Evolutionary conservation across 176 grass and related monocot species (phyloP).

Genomic region (Bromus sterilis): DNA sequence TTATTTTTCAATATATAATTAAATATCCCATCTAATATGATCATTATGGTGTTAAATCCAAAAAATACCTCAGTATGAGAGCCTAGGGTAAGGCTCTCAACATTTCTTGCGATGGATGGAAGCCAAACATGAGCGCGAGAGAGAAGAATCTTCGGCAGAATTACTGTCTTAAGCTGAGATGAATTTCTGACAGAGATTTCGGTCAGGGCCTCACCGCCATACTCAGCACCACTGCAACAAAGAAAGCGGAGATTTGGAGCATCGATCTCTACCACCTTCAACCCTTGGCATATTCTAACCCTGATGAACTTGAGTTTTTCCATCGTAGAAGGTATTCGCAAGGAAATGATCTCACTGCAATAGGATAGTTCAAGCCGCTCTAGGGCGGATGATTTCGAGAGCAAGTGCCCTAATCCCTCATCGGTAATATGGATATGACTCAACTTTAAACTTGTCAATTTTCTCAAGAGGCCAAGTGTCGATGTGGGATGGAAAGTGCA

Average conservation of each 20-base stretch:
- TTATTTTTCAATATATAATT: too few relatives aligned
- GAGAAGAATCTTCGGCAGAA: too few relatives aligned
- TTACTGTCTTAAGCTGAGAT: neutral
- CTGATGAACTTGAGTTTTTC: too few relatives aligned
- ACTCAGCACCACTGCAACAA: neutral
- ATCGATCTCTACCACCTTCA: too few relatives aligned
- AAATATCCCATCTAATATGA: neutral
- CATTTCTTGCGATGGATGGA: neutral
- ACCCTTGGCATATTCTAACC: too few relatives aligned
- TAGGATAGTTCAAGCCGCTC: neutral
- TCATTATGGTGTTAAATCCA: neutral
- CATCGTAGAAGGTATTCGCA: neutral
- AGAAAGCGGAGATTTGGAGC: too few relatives aligned
- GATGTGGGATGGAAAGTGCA: neutral
- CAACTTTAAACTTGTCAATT: neutral
- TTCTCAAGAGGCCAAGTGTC: neutral
- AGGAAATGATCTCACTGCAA: neutral
- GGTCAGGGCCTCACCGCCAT: neutral
- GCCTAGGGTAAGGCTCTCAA: neutral
- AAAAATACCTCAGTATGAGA: neutral
- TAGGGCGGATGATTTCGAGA: neutral
- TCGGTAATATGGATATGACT: neutral
- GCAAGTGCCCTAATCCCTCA: neutral
- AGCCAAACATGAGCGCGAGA: neutral
- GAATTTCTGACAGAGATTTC: neutral